A percentile compares a stretch with the other conserved stretches of the same genome.
phyloP scores from a whole-genome alignment of 805 yeast genomes.

The Pichia deserticola region DNA sequence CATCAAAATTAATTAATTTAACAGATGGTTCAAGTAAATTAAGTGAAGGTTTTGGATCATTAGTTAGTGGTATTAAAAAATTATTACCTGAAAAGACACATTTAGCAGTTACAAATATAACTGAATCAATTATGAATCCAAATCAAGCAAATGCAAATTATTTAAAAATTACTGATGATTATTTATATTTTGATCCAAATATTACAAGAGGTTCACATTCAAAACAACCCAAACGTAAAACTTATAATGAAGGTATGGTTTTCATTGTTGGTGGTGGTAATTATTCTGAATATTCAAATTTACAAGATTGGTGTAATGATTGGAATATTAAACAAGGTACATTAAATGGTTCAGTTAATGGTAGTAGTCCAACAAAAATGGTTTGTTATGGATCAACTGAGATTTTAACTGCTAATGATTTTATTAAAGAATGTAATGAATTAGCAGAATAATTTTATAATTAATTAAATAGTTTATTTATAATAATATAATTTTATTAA shows the following conservation, averaged over 20 bases:
- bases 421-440: constrained; percentile 56
- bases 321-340: constrained; percentile 16
- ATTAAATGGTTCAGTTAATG: constrained; percentile 5
- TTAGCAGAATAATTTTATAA: constrained; percentile 27
- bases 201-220: constrained; percentile 82
- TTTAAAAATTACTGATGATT: constrained; percentile 77
- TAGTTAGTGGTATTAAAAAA: constrained; percentile 82
- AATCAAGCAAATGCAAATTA: constrained; percentile 51
- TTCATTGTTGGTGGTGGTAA: constrained; percentile 97
- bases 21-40: constrained; percentile 61
- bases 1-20: constrained; percentile 71
- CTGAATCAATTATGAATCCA: constrained; percentile 90
- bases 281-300: constrained; percentile 86
- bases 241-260: constrained; percentile 75
- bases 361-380: constrained; percentile 31
- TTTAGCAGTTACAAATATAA: constrained; percentile 83
- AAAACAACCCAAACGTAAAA: constrained; percentile 77
- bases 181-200: constrained; percentile 83
- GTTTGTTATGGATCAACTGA: constrained; percentile 86
- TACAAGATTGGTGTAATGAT: constrained; percentile 71
- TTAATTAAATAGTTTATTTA: too few relatives aligned
- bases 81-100: constrained; percentile 82
- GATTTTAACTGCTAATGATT: constrained; percentile 61
- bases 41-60: constrained; percentile 82
- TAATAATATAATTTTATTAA: too few relatives aligned